Conservation (phyloP, 202 grass and related monocot genomes). For the Carex arenaria region DNA sequence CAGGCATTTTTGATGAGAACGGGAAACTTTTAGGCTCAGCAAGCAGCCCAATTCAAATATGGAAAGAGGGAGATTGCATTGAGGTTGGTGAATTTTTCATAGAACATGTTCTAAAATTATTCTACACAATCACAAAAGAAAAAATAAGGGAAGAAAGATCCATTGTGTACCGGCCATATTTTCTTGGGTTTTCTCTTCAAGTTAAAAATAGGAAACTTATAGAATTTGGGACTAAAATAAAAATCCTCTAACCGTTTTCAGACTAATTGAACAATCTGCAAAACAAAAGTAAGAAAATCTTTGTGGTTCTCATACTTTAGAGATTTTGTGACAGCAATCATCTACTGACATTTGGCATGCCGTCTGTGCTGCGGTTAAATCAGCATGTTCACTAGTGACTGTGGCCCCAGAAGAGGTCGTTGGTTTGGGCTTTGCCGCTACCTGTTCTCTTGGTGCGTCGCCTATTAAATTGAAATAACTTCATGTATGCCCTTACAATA, state of each 20-base stretch:
- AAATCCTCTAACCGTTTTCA: background rate
- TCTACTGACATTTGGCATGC: conserved; percentile 94
- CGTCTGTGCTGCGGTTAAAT: conserved; percentile 74
- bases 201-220: background rate
- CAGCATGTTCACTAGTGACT: conserved; percentile 41
- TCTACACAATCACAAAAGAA: background rate
- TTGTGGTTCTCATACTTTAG: conserved; percentile 8
- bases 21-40: conserved; percentile 67
- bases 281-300: background rate
- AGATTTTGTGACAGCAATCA: conserved; percentile 72
- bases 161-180: background rate
- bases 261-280: background rate
- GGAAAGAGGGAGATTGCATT: conserved; percentile 89
- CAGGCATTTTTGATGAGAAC: conserved; percentile 72
- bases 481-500: background rate
- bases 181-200: background rate
- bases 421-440: conserved; percentile 77
- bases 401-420: conserved; percentile 50
- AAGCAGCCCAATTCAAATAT: conserved; percentile 93
- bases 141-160: background rate
- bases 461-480: background rate
- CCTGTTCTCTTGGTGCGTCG: conserved; percentile 85
- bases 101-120: background rate
- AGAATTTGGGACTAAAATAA: background rate
- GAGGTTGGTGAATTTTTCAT: conserved; percentile 43